A percentile compares a stretch with the other conserved stretches of the same genome.
phyloP scores from a whole-genome alignment of 73 alveolate genomes.

The Halteria grandinella region DNA sequence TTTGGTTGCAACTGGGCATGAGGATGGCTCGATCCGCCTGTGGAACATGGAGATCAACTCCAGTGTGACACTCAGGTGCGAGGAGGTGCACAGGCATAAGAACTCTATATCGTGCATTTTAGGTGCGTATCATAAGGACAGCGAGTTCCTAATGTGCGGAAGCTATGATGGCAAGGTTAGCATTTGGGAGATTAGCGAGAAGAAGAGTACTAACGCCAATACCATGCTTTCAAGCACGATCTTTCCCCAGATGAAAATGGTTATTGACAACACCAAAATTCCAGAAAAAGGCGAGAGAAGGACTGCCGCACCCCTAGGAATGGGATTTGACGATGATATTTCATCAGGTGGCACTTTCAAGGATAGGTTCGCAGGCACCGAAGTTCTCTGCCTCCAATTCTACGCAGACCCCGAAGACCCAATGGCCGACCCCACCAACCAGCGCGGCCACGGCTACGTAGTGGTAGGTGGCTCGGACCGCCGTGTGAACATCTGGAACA shows the following conservation, averaged over 20 bases:
- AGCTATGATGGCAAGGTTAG: slow-evolving; percentile 88
- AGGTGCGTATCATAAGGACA: slow-evolving; percentile 72
- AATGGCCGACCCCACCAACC: too few species aligned
- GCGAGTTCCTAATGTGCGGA: slow-evolving; percentile 82
- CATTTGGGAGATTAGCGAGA: slow-evolving; percentile 92
- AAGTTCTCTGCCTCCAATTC: slow-evolving; percentile 78
- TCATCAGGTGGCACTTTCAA: too few species aligned
- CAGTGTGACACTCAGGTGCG: slow-evolving; percentile 74
- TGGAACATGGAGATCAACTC: slow-evolving; percentile 88
- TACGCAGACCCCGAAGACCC: slow-evolving; percentile 60
- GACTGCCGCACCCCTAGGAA: too few species aligned
- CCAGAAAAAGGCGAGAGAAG: too few species aligned
- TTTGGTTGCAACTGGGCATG: slow-evolving; percentile 93
- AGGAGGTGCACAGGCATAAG: slow-evolving; percentile 64
- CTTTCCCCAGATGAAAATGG: slow-evolving; percentile 75
- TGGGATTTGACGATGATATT: too few species aligned
- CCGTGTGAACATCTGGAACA: slow-evolving; percentile 69
- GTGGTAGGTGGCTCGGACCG: slow-evolving; percentile 84
- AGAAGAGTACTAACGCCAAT: slow-evolving; percentile 58
- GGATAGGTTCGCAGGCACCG: slow-evolving; percentile 68
- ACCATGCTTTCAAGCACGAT: slow-evolving; percentile 63
- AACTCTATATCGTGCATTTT: slow-evolving; percentile 81
- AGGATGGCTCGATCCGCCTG: slow-evolving; percentile 82
- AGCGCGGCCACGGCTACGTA: slow-evolving; percentile 58
- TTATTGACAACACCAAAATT: slow-evolving; percentile 63